Evolutionary conservation across 768 basidiomycete species (phyloP), one percentile per base, ranked within the genome.

Genomic region (Imleria badia): DNA sequence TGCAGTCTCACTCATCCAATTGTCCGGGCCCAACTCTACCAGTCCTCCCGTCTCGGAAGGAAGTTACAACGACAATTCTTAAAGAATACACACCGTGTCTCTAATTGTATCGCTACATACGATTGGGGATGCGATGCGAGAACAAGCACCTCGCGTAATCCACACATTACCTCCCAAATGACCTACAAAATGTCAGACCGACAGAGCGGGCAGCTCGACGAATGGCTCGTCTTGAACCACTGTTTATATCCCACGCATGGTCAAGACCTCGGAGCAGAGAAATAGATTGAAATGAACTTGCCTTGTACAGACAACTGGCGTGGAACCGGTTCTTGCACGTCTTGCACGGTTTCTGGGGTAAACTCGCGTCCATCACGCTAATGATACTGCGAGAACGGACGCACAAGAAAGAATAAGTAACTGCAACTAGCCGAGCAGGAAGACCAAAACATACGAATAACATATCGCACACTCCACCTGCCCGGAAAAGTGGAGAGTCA

Each of bases 401-500:
- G 42, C 7, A 41, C 26, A 26, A 26, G 26, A 39, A 47, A 39
- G n/a, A 33, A 45, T 43, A 29, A 57, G 40, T 7, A 31, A 30
- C 20, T 11, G 15, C 1, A 19, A 53, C 12, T 8, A 66, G 6
- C 35, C 9, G 3, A 36, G 19, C 15, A 50, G 6, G 19, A 39
- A 45, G 15, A 11, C 26, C 1, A 39, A 51, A 22, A 10, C 52
- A 68, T 88, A 94, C 88, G 91, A 92, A 69, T 95, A 96, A 65
- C 94, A 96, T 55, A 99, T 98, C 1, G 96, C 92, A 70, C 97
- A 99, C 62, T 96, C 94, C 3, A 91, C 90, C 68, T 94, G 89
- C 7, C 96, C 96, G 59, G 96, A 92, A 65, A 98, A 99, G 69
- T 98, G 93, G 19, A 91, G 78, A 0, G 84, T 78, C 41, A 95